Percentiles rank a stretch among this genome's conserved stretches.
Evolutionary conservation across 2,329 filamentous ascomycete species (phyloP).

Genomic region (Trichoderma koningii): DNA sequence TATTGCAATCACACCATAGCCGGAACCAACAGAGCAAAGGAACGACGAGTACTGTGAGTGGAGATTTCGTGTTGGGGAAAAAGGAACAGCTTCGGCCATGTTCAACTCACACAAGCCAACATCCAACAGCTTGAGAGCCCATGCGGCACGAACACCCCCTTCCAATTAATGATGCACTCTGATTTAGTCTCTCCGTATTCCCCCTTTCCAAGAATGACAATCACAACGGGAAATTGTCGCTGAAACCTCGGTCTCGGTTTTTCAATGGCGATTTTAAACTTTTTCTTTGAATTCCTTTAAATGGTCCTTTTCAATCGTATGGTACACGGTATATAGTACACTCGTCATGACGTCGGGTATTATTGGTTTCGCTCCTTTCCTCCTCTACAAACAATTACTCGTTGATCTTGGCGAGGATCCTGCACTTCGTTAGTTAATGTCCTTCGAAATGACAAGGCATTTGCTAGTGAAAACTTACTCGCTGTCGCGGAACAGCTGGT

Average conservation of each 20-base stretch:
- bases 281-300: conserved; percentile 13
- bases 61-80: conserved; percentile 33
- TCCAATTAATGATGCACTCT: conserved; percentile 7
- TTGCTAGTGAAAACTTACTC: conserved; percentile 68
- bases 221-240: not conserved
- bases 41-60: conserved; percentile 29
- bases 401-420: conserved; percentile 98
- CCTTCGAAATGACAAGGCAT: too few relatives aligned
- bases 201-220: too few relatives aligned
- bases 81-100: conserved; percentile 23
- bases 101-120: conserved; percentile 25
- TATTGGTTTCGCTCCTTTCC: not conserved
- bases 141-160: not conserved
- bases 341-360: conserved; percentile 30
- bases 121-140: conserved; percentile 3
- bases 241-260: not conserved
- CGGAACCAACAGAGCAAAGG: not conserved
- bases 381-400: conserved; percentile 58
- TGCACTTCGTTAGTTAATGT: conserved; percentile 43
- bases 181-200: too few relatives aligned
- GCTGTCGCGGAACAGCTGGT: conserved; percentile 91
- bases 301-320: conserved; percentile 33
- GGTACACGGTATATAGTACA: conserved; percentile 44
- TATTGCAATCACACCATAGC: not conserved
- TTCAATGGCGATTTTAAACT: not conserved